Evolutionary conservation across 106 monocot genomes (phyloP).

Genomic region (Phalaenopsis aphrodite): DNA sequence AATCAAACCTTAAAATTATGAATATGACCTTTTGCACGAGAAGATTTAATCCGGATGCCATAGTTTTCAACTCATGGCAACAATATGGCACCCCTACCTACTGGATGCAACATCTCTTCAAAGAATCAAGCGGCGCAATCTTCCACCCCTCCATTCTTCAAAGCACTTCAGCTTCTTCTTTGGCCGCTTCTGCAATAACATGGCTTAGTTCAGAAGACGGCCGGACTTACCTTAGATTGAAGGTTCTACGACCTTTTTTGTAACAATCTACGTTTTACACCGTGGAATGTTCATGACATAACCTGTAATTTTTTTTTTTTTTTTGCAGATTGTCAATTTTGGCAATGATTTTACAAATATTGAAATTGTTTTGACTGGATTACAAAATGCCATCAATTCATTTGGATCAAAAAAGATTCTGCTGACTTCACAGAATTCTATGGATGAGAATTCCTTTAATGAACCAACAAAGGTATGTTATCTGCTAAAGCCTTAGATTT

Average conservation of each 20-base stretch:
- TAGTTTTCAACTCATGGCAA: slow-evolving; percentile 90
- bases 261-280: neutral
- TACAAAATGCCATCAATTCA: slow-evolving; percentile 34
- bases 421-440: slow-evolving; percentile 47
- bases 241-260: slow-evolving; percentile 30
- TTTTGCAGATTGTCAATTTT: slow-evolving; percentile 74
- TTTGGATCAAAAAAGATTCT: slow-evolving; percentile 44
- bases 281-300: neutral
- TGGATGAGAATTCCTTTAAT: slow-evolving; percentile 83
- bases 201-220: slow-evolving; percentile 44
- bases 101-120: slow-evolving; percentile 96
- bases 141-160: slow-evolving; percentile 44
- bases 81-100: slow-evolving; percentile 90
- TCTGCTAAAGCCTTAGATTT: too few species aligned
- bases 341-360: slow-evolving; percentile 54
- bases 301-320: too few species aligned
- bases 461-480: slow-evolving; percentile 60
- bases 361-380: slow-evolving; percentile 44
- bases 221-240: slow-evolving; percentile 58
- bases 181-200: slow-evolving; percentile 75
- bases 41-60: slow-evolving; percentile 89
- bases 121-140: slow-evolving; percentile 65
- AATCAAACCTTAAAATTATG: neutral
- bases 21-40: neutral
- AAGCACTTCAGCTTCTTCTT: slow-evolving; percentile 18